phyloP scores from a whole-genome alignment of 2,329 filamentous ascomycete genomes.

The Hymenoscyphus linearis region DNA sequence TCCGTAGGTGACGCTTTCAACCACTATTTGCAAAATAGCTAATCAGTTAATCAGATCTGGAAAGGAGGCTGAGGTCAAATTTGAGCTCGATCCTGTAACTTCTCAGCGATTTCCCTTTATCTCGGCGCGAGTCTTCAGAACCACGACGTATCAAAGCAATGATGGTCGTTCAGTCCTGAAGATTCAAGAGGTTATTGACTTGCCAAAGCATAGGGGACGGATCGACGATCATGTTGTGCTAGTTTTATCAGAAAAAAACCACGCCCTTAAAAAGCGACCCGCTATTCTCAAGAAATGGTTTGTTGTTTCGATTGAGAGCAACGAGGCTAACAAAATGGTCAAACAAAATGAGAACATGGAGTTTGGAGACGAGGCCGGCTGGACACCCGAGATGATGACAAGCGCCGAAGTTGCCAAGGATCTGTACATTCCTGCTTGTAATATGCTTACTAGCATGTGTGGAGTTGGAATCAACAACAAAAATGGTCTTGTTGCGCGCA shows the following conservation, averaged over 20 bases:
- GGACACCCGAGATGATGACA: slow-evolving; percentile 11
- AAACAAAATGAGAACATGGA: slow-evolving; percentile 18
- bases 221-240: neutral
- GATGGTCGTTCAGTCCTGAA: neutral
- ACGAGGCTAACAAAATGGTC: slow-evolving; percentile 9
- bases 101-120: neutral
- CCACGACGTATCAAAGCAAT: neutral
- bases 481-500: slow-evolving; percentile 9
- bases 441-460: slow-evolving; percentile 24
- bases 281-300: slow-evolving; percentile 15
- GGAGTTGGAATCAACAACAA: slow-evolving; percentile 20
- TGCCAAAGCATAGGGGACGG: neutral
- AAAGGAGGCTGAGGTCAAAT: neutral
- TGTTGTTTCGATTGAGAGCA: slow-evolving; percentile 16
- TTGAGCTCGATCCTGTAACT: neutral
- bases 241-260: neutral
- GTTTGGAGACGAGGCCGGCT: slow-evolving; percentile 19
- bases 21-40: neutral
- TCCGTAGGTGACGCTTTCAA: neutral
- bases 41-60: neutral
- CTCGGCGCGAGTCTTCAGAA: neutral
- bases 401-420: slow-evolving; percentile 9
- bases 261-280: neutral
- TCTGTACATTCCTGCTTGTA: slow-evolving; percentile 16
- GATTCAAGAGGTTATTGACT: neutral